Base-by-base conservation (phyloP, 2,329 filamentous ascomycete genomes). In the Coleophoma eucalyptorum region DNA sequence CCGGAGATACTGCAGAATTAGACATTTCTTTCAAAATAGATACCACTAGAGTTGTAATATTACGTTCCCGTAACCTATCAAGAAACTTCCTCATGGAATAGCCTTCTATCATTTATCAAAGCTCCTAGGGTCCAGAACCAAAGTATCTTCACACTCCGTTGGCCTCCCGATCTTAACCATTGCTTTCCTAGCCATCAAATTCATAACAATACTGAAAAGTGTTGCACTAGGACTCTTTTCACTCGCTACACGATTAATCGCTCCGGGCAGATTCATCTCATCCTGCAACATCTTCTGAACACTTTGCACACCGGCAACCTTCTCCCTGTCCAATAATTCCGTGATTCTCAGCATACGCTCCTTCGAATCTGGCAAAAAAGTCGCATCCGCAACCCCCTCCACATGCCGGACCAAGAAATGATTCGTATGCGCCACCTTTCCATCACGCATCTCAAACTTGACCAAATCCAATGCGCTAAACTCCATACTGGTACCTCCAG, bases 401-500 rank as follows among this genome's bases (percentile, higher is more conserved):
- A n/a, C 42, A 50, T 56, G 55, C 5, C 43, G 19, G 3, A 32
- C 35, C 13, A 65, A 43, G 19, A 59, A 62, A 50, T 66, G 63
- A 50, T 66, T 67, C 13, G 63, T 59, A 54, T 67, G 65, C 13
- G 55, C 57, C n/a, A 57, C 41, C 40, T 26, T 26, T 10, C 57
- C 57, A n/a, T 35, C 32, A 52, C 56, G 20, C 21, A 52, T 52
- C 19, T 19, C 18, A 34, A 65, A 33, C 35, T 56, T 54, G 18
- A 56, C 57, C 46, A 65, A 54, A 43, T 63, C 62, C 3, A 50
- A 34, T 43, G 56, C 51, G 16, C 59, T 65, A 38, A 72, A 80
- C 57, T 82, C 79, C 12, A 81, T 77, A 1, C 48, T 26, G 5
- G 75, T 56, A 0, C 69, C 69, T 0, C 71, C 72, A 0, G 58